Base-by-base conservation (phyloP, 2,329 filamentous ascomycete species). In the Trichoderma koningiopsis region DNA sequence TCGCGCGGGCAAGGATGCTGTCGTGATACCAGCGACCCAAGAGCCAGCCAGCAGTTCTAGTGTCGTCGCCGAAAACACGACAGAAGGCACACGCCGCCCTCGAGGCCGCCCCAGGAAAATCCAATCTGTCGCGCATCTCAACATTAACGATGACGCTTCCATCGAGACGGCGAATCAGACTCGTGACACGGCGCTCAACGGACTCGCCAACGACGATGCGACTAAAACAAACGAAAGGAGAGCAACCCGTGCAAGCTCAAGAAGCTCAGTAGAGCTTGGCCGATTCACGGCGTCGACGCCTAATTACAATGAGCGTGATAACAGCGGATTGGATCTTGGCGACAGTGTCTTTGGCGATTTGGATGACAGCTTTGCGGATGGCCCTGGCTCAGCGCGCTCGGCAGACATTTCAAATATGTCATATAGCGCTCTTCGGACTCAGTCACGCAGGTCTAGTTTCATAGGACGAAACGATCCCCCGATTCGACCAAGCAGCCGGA, bases 401-500 rank as follows among this genome's bases (percentile, higher is more conserved):
- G 77, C 77, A 6, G 83, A 85, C 52, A 81, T 81, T 1, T 85
- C 85, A 0, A 81, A 81, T 1, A 78, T 85, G 70, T 85, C 82
- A 33, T 76, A 85, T 35, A 82, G 80, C 71, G 80, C 81, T 69
- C 84, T 85, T 73, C 83, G 81, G 71, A 81, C 83, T 27, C 75
- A 80, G 8, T 81, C 84, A 29, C 81, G 84, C 11, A 80, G 82
- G 74, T 86, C 85, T 13, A 87, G 85, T 74, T 81, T 87, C 58
- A 77, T 84, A 52, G 83, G 84, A 37, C 82, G 82, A 60, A 84
- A 85, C 53, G 84, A 86, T 55, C 83, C 80, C 29, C 83, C 83
- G 1, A 87, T 87, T 70, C 80, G 85, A 49, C 85, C 85, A 3
- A 86, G 84, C 77, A 87, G 85, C 76, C 79, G 84, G 24, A 81